Base-by-base conservation (phyloP, 768 basidiomycete genomes). In the Sarcodon sp. region DNA sequence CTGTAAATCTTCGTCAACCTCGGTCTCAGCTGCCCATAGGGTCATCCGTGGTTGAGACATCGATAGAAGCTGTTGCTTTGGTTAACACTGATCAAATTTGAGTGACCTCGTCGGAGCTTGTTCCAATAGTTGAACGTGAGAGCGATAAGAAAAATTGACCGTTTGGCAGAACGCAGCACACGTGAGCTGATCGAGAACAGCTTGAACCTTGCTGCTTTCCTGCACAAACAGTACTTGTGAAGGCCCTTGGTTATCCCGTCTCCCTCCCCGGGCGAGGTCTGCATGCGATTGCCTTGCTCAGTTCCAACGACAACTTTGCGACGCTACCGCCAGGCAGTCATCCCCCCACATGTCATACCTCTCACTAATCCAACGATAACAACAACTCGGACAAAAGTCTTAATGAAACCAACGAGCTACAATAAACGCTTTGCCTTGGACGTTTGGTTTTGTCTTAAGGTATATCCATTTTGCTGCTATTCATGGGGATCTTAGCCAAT, bases 11-110 rank as follows among this genome's bases (percentile, higher is more conserved):
- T 87, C 84, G 52, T 89, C 87, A 51, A 87, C 70, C 57, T 89
- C 87, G 6, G 76, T 73, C 55, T 89, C 87, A 6, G 81, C 70
- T n/a, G 76, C 77, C 85, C 86, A 88, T 18, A 86, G 57, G 32
- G 80, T 70, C 48, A 76, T 75, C 33, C 84, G 75, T 64, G 81
- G 83, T 65, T 79, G 75, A 43, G 77, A 66, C 72, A 81, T 79
- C 31, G 21, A 21, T 33, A 44, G 41, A 21, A 9, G 41, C 43
- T 2, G 4, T 27, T 27, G 21, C 21, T 27, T 27, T 27, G 21
- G 21, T 27, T 27, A 27, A 27, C 21, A 27, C 21, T 27, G 21
- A 27, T 27, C 21, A 27, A 27, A 27, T 27, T 4, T 27, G 21
- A 27, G 21, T n/a, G n/a, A n/a, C n/a, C n/a, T n/a, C 27, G 35